Evolutionary conservation across 805 yeast species (phyloP).

Genomic region (Wickerhamomyces canadensis): DNA sequence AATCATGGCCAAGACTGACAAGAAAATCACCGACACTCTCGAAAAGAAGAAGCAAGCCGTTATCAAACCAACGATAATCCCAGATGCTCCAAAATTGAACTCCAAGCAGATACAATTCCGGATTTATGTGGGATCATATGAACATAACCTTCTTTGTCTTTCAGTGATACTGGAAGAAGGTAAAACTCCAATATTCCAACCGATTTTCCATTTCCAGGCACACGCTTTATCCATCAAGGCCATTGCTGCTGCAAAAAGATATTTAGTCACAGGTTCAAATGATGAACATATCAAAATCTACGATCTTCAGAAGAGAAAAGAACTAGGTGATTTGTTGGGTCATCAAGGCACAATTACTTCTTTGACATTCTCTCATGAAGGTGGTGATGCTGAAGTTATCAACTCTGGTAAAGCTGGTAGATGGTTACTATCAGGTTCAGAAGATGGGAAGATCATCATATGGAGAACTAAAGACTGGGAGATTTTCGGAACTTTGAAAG

Average conservation of each 20-base stretch:
- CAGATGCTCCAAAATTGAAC: conserved; percentile 1
- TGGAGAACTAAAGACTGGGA: conserved; percentile 99
- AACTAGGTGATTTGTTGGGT: conserved; percentile 81
- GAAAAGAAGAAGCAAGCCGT: conserved; percentile 7
- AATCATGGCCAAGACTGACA: conserved; percentile 8
- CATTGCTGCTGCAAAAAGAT: conserved; percentile 75
- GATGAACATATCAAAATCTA: conserved; percentile 94
- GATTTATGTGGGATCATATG: conserved; percentile 91
- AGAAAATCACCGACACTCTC: conserved; percentile 4
- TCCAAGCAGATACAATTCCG: conserved; percentile 45
- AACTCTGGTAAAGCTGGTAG: conserved; percentile 44
- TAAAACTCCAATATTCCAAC: conserved; percentile 68
- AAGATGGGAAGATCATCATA: conserved; percentile 81
- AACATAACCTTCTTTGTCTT: conserved; percentile 83
- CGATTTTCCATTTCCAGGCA: conserved; percentile 94
- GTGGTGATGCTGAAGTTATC: conserved; percentile 19
- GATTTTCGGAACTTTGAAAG: conserved; percentile 78
- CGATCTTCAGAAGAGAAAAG: conserved; percentile 90
- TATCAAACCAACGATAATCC: conserved; percentile 23
- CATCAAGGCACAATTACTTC: conserved; percentile 87
- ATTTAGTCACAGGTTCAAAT: conserved; percentile 88
- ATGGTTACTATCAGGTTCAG: conserved; percentile 89
- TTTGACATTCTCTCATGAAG: conserved; percentile 61
- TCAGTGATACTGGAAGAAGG: conserved; percentile 58
- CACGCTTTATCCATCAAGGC: conserved; percentile 86